A percentile compares a stretch with the other conserved stretches of the same genome.
These are phyloP conservation scores for Exophiala calicioides DNA, from an alignment of 2,329 filamentous ascomycete species.

Conservation along the genomic window DNA sequence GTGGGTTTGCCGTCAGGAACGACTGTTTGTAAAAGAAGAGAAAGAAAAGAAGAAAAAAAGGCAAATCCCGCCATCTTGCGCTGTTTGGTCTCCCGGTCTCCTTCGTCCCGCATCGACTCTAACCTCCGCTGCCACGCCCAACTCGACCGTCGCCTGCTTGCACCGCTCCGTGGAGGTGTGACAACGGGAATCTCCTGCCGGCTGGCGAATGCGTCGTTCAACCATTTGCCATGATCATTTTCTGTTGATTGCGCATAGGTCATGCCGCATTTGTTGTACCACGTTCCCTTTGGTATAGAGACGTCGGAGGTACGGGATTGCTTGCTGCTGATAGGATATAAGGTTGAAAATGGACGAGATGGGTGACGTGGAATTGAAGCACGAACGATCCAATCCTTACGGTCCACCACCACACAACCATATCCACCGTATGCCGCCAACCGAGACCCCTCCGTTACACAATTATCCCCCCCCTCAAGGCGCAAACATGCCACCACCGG, in stretches of 20 bases:
- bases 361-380: constrained; percentile 29
- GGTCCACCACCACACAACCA: constrained; percentile 22
- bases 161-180: constrained; percentile 12
- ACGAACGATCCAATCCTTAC: constrained; percentile 27
- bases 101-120: no score
- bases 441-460: constrained; percentile 32
- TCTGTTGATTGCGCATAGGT: constrained; percentile 24
- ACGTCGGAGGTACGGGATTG: constrained; percentile 26
- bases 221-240: constrained; percentile 26
- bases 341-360: constrained; percentile 29
- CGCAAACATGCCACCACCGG: constrained; percentile 27
- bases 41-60: no score
- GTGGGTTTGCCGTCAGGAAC: constrained; percentile 14
- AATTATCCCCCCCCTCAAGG: constrained; percentile 25
- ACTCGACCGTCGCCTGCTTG: constrained; percentile 8
- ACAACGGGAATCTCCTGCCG: constrained; percentile 22
- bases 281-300: constrained; percentile 28
- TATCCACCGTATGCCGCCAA: constrained; percentile 29
- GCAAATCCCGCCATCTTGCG: constrained; percentile 12
- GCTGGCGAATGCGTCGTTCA: constrained; percentile 21
- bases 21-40: constrained; percentile 10
- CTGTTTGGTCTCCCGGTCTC: constrained; percentile 17
- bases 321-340: constrained; percentile 16
- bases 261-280: constrained; percentile 26
- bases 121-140: constrained; percentile 13